phyloP scores from a whole-genome alignment of 1,284 basidiomycete genomes.

The Sanghuangporus weigelae region DNA sequence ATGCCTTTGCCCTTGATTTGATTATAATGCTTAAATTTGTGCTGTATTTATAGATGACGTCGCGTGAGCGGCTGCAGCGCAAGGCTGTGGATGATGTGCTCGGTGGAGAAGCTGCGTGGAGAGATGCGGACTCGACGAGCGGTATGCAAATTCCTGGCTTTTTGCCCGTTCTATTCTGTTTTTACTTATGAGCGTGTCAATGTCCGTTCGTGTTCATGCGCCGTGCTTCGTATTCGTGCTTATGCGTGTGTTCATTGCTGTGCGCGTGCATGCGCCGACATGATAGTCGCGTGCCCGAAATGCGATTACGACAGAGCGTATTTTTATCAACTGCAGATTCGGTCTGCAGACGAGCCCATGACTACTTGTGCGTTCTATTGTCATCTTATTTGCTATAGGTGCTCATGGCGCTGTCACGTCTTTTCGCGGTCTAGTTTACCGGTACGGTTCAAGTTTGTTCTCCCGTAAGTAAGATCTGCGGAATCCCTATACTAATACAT shows the following conservation, averaged over 20 bases:
- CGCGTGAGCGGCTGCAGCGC: slow-evolving; percentile 74
- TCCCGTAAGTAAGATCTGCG: not conserved
- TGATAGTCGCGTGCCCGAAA: slow-evolving; percentile 79
- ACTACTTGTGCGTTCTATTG: slow-evolving; percentile 73
- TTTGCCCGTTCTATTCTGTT: not conserved
- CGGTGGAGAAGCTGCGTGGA: slow-evolving; percentile 92
- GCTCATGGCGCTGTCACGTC: not conserved
- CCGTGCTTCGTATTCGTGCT: not conserved
- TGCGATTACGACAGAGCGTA: slow-evolving; percentile 89
- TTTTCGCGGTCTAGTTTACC: slow-evolving; percentile 12
- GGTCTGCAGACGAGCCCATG: slow-evolving; percentile 96
- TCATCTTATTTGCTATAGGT: slow-evolving; percentile 6
- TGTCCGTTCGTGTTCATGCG: not conserved
- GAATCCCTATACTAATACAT: not conserved
- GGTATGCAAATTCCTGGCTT: slow-evolving; percentile 39
- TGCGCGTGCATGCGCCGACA: not conserved
- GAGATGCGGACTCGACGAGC: slow-evolving; percentile 87
- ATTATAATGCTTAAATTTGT: not conserved
- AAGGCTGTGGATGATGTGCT: slow-evolving; percentile 93
- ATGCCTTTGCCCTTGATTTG: slow-evolving; percentile 2
- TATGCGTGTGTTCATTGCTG: not conserved
- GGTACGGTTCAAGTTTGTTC: not conserved
- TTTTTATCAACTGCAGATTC: slow-evolving; percentile 94
- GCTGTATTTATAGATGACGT: slow-evolving; percentile 64
- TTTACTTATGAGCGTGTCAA: not conserved